Conservation (phyloP, 2,329 filamentous ascomycete genomes). For the Colletotrichum cereale region DNA sequence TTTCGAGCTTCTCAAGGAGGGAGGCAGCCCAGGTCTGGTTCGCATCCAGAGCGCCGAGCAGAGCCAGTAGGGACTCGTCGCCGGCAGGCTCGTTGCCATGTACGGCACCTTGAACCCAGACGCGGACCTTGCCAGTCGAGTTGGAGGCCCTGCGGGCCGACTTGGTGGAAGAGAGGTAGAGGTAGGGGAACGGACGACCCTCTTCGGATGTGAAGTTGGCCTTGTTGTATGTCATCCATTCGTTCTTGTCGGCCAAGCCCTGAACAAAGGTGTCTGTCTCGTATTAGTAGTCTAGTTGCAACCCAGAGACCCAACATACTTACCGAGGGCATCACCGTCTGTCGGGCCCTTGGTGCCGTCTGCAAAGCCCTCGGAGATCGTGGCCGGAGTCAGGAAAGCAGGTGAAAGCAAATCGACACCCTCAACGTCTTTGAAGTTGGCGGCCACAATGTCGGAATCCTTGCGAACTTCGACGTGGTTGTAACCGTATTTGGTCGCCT, state of each 20-base stretch:
- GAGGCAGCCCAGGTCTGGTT: conserved; percentile 47
- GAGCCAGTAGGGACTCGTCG: conserved; percentile 48
- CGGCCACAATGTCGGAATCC: conserved; percentile 32
- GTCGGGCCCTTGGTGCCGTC: conserved; percentile 49
- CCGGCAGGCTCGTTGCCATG: conserved; percentile 51
- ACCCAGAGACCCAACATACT: not conserved
- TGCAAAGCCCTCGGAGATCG: conserved; percentile 44
- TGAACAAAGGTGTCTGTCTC: conserved; percentile 42
- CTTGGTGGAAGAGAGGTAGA: conserved; percentile 39
- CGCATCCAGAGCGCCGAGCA: conserved; percentile 48
- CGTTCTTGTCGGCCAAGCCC: conserved; percentile 43
- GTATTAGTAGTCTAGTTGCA: not conserved
- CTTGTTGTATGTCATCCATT: conserved; percentile 45
- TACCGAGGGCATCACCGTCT: conserved; percentile 38
- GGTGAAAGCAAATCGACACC: conserved; percentile 45
- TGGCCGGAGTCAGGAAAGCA: conserved; percentile 43
- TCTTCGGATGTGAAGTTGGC: conserved; percentile 44
- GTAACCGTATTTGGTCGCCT: conserved; percentile 39
- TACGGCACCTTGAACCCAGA: conserved; percentile 49
- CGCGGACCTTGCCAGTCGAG: conserved; percentile 45
- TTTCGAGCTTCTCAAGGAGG: conserved; percentile 47
- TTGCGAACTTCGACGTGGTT: conserved; percentile 38
- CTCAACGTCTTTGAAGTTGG: conserved; percentile 36
- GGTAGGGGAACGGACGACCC: conserved; percentile 43
- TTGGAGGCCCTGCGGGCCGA: conserved; percentile 22